phyloP scores from a whole-genome alignment of 2,329 filamentous ascomycete genomes.

The Daldinia sp. region DNA sequence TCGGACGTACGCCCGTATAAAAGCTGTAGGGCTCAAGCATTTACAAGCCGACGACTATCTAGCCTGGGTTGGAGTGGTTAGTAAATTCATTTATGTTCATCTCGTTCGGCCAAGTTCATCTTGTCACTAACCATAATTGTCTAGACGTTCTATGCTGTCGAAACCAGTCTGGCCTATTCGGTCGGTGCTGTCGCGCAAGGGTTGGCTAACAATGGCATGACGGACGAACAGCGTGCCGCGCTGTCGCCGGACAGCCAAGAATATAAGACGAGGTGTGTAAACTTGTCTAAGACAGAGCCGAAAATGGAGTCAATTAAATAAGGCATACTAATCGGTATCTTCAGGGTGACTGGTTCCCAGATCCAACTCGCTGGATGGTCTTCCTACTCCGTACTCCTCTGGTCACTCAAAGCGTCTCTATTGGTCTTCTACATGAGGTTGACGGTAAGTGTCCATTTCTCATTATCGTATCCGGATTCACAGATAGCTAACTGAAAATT shows the following conservation, averaged over 20 bases:
- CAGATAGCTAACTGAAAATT: constrained; percentile 18
- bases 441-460: constrained; percentile 51
- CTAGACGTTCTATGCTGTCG: constrained; percentile 63
- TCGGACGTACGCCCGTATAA: constrained; percentile 54
- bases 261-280: constrained; percentile 52
- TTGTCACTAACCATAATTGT: constrained; percentile 25
- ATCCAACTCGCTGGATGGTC: constrained; percentile 67
- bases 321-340: constrained; percentile 16
- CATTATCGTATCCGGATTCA: not conserved
- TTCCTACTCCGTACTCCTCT: constrained; percentile 64
- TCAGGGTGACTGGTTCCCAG: constrained; percentile 63
- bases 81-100: constrained; percentile 38
- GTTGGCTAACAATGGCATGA: constrained; percentile 68
- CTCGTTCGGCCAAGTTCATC: not conserved
- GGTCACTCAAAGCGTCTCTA: constrained; percentile 66
- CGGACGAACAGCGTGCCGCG: constrained; percentile 58
- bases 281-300: not conserved
- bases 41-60: constrained; percentile 55
- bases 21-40: constrained; percentile 50
- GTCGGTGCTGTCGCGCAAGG: constrained; percentile 62
- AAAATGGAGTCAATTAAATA: not conserved
- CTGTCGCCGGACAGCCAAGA: constrained; percentile 59
- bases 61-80: constrained; percentile 53
- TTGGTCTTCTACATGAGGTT: constrained; percentile 66
- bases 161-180: constrained; percentile 62